A percentile compares a stretch with the other conserved stretches of the same genome.
phyloP scores from a whole-genome alignment of 108 stramenopile genomes.

The Cylindrotheca closterium region DNA sequence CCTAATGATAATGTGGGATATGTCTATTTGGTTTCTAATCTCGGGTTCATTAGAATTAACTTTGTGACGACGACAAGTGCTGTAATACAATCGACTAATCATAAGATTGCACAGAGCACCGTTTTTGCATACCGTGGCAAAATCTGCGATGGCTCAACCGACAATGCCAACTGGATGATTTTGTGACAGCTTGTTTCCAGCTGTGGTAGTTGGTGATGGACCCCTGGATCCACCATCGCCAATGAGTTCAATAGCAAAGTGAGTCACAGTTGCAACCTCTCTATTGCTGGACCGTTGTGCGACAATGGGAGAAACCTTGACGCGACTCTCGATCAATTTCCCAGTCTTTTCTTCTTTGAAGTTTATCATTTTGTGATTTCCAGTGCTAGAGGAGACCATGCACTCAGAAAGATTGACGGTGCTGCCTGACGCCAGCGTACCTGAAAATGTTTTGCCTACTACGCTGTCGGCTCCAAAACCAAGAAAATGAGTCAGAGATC shows the following conservation, averaged over 20 bases:
- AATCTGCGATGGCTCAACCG: conserved; percentile 27
- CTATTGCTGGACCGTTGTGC: neutral
- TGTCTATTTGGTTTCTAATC: too few species aligned
- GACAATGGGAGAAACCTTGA: conserved; percentile 21
- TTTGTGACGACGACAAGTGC: too few species aligned
- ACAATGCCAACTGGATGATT: neutral
- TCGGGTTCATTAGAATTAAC: too few species aligned
- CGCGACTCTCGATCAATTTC: conserved; percentile 3
- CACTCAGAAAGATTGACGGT: neutral
- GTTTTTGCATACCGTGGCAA: too few species aligned
- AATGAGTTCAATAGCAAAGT: conserved; percentile 29
- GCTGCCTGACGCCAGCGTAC: conserved; percentile 3
- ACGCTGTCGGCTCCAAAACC: conserved; percentile 8
- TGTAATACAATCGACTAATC: too few species aligned
- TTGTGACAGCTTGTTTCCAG: neutral
- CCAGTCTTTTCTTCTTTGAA: neutral
- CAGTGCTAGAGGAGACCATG: conserved; percentile 12
- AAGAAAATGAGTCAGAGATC: conserved; percentile 26
- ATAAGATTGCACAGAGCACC: too few species aligned
- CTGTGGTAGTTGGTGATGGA: neutral
- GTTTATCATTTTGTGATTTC: conserved; percentile 6
- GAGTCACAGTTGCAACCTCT: conserved; percentile 14
- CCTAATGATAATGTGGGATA: too few species aligned
- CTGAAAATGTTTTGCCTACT: conserved; percentile 15
- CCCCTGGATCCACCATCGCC: conserved; percentile 9